A percentile compares a stretch with the other conserved stretches of the same genome.
These are phyloP conservation scores for Pleoardoris graminearum DNA, from an alignment of 2,329 filamentous ascomycete species.

Conservation along the genomic window DNA sequence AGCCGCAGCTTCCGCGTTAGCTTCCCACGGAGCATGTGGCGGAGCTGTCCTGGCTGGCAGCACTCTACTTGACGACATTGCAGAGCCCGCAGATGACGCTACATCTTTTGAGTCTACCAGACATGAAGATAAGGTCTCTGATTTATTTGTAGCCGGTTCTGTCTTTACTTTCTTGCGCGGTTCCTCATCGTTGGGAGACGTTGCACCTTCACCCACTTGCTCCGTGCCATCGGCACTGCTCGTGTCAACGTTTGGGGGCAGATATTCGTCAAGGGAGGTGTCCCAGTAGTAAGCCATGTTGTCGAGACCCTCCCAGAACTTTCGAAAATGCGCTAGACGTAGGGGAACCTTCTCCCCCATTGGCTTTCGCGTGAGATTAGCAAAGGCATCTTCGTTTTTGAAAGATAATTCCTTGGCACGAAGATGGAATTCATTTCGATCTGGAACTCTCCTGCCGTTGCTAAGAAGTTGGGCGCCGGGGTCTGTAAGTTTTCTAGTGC, in stretches of 20 bases:
- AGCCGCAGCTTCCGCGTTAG: slow-evolving; percentile 23
- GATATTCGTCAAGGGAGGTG: slow-evolving; percentile 60
- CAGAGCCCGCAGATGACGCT: neutral
- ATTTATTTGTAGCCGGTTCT: slow-evolving; percentile 23
- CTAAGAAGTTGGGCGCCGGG: slow-evolving; percentile 43
- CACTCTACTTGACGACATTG: slow-evolving; percentile 26
- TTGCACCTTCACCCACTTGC: too few relatives aligned
- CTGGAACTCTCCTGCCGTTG: slow-evolving; percentile 55
- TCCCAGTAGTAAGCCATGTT: slow-evolving; percentile 67
- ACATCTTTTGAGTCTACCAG: slow-evolving; percentile 13
- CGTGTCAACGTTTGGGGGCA: slow-evolving; percentile 33
- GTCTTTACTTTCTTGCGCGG: slow-evolving; percentile 48
- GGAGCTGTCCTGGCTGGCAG: slow-evolving; percentile 34
- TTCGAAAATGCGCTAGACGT: slow-evolving; percentile 59
- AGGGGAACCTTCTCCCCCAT: slow-evolving; percentile 52
- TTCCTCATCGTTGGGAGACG: slow-evolving; percentile 24
- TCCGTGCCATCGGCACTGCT: too few relatives aligned
- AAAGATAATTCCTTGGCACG: slow-evolving; percentile 56
- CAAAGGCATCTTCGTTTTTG: slow-evolving; percentile 61
- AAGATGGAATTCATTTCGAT: slow-evolving; percentile 53
- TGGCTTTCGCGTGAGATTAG: slow-evolving; percentile 57
- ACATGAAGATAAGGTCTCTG: slow-evolving; percentile 12
- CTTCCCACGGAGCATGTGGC: slow-evolving; percentile 32
- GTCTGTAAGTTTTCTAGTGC: slow-evolving; percentile 32
- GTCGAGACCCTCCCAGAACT: slow-evolving; percentile 64